Percentiles rank a stretch among this genome's conserved stretches.
phyloP scores from a whole-genome alignment of 2,329 filamentous ascomycete genomes.

The Arthrobotrys pseudoclavata region DNA sequence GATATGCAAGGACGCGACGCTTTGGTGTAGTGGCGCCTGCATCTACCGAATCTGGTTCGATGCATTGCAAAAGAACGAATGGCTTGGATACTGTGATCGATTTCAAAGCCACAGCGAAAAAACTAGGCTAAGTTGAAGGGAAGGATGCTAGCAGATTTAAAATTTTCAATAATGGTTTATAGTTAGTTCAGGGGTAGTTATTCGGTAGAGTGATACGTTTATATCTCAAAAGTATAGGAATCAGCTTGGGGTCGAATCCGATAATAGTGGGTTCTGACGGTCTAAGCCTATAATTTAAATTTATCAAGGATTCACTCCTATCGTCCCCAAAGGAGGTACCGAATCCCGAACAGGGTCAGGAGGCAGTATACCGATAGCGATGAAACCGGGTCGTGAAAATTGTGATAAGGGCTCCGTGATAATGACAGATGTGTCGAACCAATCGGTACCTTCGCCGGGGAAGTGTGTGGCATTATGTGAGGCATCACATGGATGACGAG shows the following conservation, averaged over 20 bases:
- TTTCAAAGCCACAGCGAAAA: not conserved
- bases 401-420: constrained; percentile 14
- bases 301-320: not conserved
- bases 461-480: constrained; percentile 12
- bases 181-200: not conserved
- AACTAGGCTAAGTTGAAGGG: not conserved
- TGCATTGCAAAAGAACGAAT: constrained; percentile 4
- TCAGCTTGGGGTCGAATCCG: too few species aligned
- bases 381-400: not conserved
- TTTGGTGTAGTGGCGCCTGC: constrained; percentile 25
- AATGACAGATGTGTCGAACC: not conserved
- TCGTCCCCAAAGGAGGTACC: not conserved
- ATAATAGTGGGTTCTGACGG: not conserved
- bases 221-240: not conserved
- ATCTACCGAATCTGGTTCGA: constrained; percentile 19
- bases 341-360: constrained; percentile 3
- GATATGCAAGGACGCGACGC: constrained; percentile 29
- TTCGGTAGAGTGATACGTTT: not conserved
- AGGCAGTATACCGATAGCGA: constrained; percentile 10
- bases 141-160: not conserved
- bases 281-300: not conserved
- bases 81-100: not conserved
- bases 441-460: not conserved
- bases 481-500: not conserved
- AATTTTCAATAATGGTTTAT: not conserved